Conservation (phyloP, 73 alveolate genomes). For the Paramecium sexaurelia region DNA sequence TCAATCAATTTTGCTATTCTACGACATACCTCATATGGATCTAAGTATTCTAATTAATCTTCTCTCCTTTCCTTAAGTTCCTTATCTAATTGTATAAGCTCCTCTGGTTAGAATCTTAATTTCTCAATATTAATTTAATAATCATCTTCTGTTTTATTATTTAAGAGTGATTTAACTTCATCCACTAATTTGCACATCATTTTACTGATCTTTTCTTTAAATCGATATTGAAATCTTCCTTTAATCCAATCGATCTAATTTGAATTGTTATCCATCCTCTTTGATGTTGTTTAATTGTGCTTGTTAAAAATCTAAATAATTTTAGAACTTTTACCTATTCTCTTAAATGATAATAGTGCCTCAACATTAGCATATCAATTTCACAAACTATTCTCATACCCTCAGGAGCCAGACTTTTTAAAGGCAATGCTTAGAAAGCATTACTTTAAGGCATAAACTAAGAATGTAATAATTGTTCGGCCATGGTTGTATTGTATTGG, state of each 20-base stretch:
- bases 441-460: background rate
- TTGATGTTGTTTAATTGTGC: background rate
- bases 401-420: background rate
- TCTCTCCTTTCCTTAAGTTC: background rate
- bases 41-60: background rate
- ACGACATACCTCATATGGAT: background rate
- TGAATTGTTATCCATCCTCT: background rate
- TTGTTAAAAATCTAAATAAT: background rate
- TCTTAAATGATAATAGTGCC: background rate
- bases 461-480: background rate
- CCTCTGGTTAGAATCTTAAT: background rate
- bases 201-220: background rate
- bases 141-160: background rate
- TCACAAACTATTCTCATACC: slow-evolving; percentile 2
- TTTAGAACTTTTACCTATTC: background rate
- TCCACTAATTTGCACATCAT: background rate
- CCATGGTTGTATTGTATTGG: background rate
- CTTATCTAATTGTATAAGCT: background rate
- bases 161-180: background rate
- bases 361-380: background rate
- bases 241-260: background rate
- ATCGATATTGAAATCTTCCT: background rate
- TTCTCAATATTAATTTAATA: background rate
- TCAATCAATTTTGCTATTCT: background rate
- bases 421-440: background rate